Base-by-base conservation (phyloP, 192 early-diverging fungal species). In the Coemansia sp. region DNA sequence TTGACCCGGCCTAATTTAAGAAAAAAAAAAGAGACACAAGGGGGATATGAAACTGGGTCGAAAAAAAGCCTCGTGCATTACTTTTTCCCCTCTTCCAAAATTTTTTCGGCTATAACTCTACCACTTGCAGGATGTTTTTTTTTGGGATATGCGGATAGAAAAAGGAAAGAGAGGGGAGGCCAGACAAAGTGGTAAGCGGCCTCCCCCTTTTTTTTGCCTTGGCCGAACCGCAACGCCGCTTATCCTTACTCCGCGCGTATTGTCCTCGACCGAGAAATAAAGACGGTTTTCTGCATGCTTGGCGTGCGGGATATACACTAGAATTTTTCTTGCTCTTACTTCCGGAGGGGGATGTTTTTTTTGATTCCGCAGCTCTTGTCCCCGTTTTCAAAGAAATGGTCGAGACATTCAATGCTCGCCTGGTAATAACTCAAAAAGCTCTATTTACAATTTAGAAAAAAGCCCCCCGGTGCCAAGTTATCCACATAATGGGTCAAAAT, bases 21-120 rank as follows among this genome's bases (percentile, higher is more conserved):
- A 20, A 15, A 45, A 15, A 45, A 21, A 20, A 20, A 20, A 15
- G 20, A 15, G 20, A 39, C 45, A 12, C 9, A 10, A 21, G 23
- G 45, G 23, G 18, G 23, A 15, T 47, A 16, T 21, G 11, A 47
- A 26, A 26, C 23, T 26, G 23, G 23, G 23, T 26, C 23, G 23
- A 26, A 26, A 26, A 26, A 26, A 26, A 26, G 23, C 23, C 23
- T 26, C 23, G 23, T 26, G 23, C 23, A 26, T 26, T 26, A 26
- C 23, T 26, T n/a, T n/a, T n/a, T 26, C 23, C 23, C 23, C 23
- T 26, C 23, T 26, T 26, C 23, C 23, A 26, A 11, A 20, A 21
- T 45, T 21, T 47, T 12, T 47, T 28, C 45, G 45, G 45, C 45
- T 47, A 26, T 26, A 47, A 47, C 45, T 47, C 45, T 47, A 26